Conservation (phyloP, 2,329 filamentous ascomycete species). For the Albifimbria verrucaria region DNA sequence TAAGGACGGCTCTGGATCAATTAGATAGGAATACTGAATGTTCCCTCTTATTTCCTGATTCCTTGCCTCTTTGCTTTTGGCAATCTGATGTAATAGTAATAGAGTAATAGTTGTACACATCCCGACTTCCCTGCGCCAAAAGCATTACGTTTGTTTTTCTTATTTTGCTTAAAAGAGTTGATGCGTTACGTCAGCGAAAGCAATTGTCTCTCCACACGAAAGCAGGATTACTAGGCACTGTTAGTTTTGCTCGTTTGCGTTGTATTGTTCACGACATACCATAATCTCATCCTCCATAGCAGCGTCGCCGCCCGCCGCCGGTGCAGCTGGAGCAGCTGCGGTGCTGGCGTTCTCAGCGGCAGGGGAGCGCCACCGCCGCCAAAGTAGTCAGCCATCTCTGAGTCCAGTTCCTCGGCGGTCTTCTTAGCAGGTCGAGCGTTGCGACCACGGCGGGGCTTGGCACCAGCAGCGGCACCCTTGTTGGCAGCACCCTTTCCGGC, state of each 20-base stretch:
- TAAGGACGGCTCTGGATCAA: neutral
- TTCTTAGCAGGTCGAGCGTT: constrained; percentile 72
- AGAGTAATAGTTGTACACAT: neutral
- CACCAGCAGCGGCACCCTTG: constrained; percentile 43
- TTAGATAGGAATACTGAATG: neutral
- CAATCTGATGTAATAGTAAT: neutral
- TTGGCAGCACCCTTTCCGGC: constrained; percentile 37
- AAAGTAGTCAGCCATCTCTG: constrained; percentile 98
- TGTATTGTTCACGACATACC: constrained; percentile 25
- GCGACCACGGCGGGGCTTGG: constrained; percentile 48
- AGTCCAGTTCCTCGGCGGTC: constrained; percentile 92
- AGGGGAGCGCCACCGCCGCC: constrained; percentile 40
- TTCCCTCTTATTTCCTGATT: neutral
- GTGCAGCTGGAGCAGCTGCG: constrained; percentile 36
- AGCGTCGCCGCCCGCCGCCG: constrained; percentile 51
- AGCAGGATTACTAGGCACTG: too few species aligned
- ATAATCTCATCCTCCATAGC: constrained; percentile 67
- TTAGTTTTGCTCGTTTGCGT: too few species aligned
- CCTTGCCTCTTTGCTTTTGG: neutral
- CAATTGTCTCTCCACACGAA: too few species aligned
- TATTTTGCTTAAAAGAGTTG: neutral
- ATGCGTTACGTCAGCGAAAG: neutral
- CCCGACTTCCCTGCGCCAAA: neutral
- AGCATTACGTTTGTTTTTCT: neutral
- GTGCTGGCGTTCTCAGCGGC: constrained; percentile 43